Evolutionary conservation across 331 rosid species (phyloP).

Genomic region (Saraca asoca): DNA sequence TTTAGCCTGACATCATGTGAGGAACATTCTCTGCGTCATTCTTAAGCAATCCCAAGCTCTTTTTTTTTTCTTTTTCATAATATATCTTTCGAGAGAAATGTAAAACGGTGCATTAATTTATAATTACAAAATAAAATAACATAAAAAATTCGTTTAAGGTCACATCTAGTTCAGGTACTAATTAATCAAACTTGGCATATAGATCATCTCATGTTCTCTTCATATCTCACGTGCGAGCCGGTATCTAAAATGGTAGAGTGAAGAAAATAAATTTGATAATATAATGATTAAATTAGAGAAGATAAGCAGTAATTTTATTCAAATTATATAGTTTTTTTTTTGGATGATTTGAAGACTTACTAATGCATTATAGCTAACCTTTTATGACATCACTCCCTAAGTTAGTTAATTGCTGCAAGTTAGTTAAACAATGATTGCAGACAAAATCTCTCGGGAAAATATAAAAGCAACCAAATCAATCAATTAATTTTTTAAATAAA

Average conservation of each 20-base stretch:
- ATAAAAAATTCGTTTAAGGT: neutral
- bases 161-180: neutral
- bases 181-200: too few relatives aligned
- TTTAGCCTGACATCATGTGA: neutral
- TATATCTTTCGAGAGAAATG: too few relatives aligned
- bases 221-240: too few relatives aligned
- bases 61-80: too few relatives aligned
- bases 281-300: too few relatives aligned
- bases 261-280: too few relatives aligned
- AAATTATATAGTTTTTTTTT: too few relatives aligned
- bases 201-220: too few relatives aligned
- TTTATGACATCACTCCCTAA: constrained; percentile 32
- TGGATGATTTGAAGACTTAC: too few relatives aligned
- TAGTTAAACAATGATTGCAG: constrained; percentile 56
- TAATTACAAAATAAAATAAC: neutral
- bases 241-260: too few relatives aligned
- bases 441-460: constrained; percentile 50
- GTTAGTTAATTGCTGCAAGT: constrained; percentile 54
- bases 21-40: constrained; percentile 55
- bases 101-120: constrained; percentile 1
- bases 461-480: neutral
- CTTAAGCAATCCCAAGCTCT: constrained; percentile 33
- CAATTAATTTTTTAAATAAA: neutral
- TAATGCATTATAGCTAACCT: constrained; percentile 2
- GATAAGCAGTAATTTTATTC: too few relatives aligned